Conservation (phyloP, 1,284 basidiomycete species). For the Ustilago trichophora region DNA sequence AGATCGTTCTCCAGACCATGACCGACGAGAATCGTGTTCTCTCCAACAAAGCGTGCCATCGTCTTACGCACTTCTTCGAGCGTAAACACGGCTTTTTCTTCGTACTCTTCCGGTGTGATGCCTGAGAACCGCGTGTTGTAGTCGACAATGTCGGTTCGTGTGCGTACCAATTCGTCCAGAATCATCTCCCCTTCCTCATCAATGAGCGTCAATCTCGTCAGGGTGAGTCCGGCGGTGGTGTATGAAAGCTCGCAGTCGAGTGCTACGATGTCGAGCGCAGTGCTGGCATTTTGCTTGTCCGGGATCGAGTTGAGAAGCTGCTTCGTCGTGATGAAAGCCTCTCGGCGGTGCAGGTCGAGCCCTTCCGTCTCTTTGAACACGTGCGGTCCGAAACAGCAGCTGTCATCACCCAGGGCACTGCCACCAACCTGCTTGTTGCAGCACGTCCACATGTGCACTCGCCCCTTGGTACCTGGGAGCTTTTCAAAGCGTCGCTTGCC, state of each 20-base stretch:
- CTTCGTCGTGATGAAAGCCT: conserved; percentile 49
- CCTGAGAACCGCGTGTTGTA: conserved; percentile 64
- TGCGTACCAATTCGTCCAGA: conserved; percentile 55
- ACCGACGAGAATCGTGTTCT: conserved; percentile 58
- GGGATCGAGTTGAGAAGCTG: conserved; percentile 23
- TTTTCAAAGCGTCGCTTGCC: conserved; percentile 49
- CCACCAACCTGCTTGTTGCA: conserved; percentile 53
- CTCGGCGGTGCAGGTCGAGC: conserved; percentile 51
- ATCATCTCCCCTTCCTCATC: conserved; percentile 56
- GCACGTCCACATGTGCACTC: conserved; percentile 56
- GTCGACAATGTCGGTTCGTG: conserved; percentile 53
- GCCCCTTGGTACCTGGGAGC: conserved; percentile 20
- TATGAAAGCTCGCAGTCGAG: conserved; percentile 63
- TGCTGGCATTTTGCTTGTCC: not conserved
- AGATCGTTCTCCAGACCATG: conserved; percentile 64
- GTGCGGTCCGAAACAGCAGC: conserved; percentile 59
- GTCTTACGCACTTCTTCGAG: conserved; percentile 44
- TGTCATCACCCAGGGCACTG: conserved; percentile 44
- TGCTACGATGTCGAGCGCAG: conserved; percentile 53
- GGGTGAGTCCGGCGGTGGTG: conserved; percentile 59
- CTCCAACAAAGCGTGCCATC: conserved; percentile 51
- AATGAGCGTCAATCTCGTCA: conserved; percentile 61
- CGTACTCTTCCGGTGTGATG: conserved; percentile 52
- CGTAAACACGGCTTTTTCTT: conserved; percentile 38
- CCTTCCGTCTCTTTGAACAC: conserved; percentile 60